These are phyloP conservation scores for Russula emetica DNA, from an alignment of 768 basidiomycete genomes.

Conservation along the genomic window DNA sequence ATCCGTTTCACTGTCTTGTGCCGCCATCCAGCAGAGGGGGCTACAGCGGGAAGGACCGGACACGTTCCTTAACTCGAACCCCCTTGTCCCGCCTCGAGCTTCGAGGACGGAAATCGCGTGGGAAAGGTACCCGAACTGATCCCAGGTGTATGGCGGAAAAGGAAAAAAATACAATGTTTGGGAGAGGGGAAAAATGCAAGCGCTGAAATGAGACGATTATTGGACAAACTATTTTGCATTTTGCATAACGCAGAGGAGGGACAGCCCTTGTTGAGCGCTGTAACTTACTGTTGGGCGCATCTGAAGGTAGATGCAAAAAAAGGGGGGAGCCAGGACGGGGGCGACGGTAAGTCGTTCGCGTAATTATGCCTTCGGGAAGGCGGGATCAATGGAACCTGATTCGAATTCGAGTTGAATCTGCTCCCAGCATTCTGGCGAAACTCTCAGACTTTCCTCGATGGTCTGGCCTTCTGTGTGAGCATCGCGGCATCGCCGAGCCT, in stretches of 20 bases:
- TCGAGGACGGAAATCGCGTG: constrained; percentile 21
- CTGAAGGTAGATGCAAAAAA: constrained; percentile 20
- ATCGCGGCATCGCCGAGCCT: constrained; percentile 26
- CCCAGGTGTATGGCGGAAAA: constrained; percentile 13
- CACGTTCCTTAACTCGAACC: constrained; percentile 11
- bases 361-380: constrained; percentile 27
- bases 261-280: constrained; percentile 22
- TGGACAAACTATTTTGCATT: not conserved
- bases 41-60: not conserved
- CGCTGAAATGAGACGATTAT: constrained; percentile 16
- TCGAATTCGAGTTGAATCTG: constrained; percentile 26
- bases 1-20: not conserved
- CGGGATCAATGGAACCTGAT: constrained; percentile 28
- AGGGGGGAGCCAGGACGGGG: constrained; percentile 17
- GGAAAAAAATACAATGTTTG: constrained; percentile 1
- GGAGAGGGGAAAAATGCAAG: constrained; percentile 15
- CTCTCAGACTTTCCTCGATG: constrained; percentile 23
- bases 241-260: constrained; percentile 11
- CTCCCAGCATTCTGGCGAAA: constrained; percentile 20
- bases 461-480: constrained; percentile 27
- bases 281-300: constrained; percentile 21
- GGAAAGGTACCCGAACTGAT: constrained; percentile 20
- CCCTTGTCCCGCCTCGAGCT: constrained; percentile 12
- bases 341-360: constrained; percentile 26
- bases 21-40: not conserved